phyloP scores from a whole-genome alignment of 2,329 filamentous ascomycete genomes.

The Neoascochyta sp. region DNA sequence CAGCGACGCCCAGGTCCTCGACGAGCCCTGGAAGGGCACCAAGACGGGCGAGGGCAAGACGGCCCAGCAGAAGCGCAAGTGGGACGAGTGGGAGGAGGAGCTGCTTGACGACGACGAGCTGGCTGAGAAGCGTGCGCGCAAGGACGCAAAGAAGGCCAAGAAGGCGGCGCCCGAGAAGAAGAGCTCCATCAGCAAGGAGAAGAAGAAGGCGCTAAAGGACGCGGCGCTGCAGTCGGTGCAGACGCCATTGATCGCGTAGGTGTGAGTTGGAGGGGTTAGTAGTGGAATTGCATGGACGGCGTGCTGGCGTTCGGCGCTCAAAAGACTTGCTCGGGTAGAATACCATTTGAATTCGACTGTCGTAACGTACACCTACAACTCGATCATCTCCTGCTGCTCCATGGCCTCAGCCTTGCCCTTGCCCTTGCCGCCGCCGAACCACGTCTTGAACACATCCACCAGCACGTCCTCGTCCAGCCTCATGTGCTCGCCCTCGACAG shows the following conservation, averaged over 20 bases:
- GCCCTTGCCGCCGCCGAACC: constrained; percentile 52
- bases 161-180: constrained; percentile 33
- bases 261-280: constrained; percentile 2
- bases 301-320: constrained; percentile 19
- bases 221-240: constrained; percentile 45
- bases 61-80: constrained; percentile 37
- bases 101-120: constrained; percentile 35
- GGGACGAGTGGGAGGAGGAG: constrained; percentile 39
- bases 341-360: no score
- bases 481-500: constrained; percentile 79
- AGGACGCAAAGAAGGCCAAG: constrained; percentile 51
- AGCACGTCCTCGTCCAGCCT: constrained; percentile 64
- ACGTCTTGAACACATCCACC: constrained; percentile 61
- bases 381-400: constrained; percentile 21
- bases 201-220: constrained; percentile 49
- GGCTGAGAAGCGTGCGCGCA: constrained; percentile 36
- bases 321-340: constrained; percentile 16
- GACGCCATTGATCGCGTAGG: constrained; percentile 31
- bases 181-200: constrained; percentile 43
- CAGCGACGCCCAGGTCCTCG: constrained; percentile 69
- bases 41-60: constrained; percentile 23
- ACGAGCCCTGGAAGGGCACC: constrained; percentile 42
- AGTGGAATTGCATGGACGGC: constrained; percentile 14
- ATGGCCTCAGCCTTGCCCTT: constrained; percentile 6
- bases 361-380: constrained; percentile 25